Conservation (phyloP, 2,329 filamentous ascomycete species). For the Talaromyces verruculosus region DNA sequence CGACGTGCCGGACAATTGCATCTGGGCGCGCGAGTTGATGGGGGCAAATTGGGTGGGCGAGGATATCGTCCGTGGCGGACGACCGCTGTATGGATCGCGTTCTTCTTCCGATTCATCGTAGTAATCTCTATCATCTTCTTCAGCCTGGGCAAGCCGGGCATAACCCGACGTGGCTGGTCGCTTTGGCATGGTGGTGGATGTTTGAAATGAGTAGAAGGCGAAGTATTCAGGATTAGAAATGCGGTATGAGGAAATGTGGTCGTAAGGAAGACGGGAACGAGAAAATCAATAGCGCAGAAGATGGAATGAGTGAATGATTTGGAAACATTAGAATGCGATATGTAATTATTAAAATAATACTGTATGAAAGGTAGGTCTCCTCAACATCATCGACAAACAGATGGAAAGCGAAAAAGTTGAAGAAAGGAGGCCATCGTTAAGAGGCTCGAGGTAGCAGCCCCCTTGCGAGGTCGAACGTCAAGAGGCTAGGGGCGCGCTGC, state of each 20-base stretch:
- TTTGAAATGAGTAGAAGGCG: constrained; percentile 12
- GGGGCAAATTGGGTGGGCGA: constrained; percentile 61
- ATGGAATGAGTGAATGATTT: constrained; percentile 5
- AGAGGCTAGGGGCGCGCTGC: constrained; percentile 4
- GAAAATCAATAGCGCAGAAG: neutral
- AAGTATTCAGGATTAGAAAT: neutral
- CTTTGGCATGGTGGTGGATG: constrained; percentile 58
- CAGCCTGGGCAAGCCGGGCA: constrained; percentile 79
- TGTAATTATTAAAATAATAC: constrained; percentile 5
- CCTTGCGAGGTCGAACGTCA: constrained; percentile 10
- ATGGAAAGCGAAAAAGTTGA: neutral
- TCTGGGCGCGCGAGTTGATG: constrained; percentile 54
- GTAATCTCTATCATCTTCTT: constrained; percentile 56
- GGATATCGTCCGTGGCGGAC: constrained; percentile 55
- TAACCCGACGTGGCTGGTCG: constrained; percentile 77
- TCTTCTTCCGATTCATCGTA: constrained; percentile 68
- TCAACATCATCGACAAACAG: constrained; percentile 1
- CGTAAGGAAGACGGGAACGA: constrained; percentile 7
- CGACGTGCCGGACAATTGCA: constrained; percentile 38
- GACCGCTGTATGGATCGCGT: constrained; percentile 53
- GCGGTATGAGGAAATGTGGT: constrained; percentile 16
- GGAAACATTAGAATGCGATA: constrained; percentile 8
- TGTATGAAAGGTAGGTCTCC: neutral
- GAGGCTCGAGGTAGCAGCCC: neutral
- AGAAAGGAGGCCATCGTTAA: constrained; percentile 2